Conservation (phyloP, 2,329 filamentous ascomycete genomes). For the Fusarium longipes region DNA sequence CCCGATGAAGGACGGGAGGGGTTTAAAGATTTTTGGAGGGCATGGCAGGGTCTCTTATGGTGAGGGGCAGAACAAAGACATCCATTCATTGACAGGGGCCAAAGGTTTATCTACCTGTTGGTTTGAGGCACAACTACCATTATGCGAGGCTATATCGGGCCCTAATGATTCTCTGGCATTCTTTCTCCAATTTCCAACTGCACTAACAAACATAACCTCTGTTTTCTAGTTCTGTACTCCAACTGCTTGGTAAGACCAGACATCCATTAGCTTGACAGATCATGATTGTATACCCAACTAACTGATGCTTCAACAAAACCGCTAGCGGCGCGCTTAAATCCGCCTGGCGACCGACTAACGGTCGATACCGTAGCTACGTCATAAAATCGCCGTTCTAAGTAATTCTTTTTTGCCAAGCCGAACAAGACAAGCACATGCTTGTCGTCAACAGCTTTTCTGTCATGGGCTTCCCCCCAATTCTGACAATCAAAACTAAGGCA, state of each 20-base stretch:
- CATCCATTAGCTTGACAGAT: not conserved
- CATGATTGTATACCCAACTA: not conserved
- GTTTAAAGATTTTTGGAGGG: not conserved
- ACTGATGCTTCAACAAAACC: slow-evolving; percentile 4
- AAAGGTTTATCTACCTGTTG: slow-evolving; percentile 3
- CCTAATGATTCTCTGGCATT: not conserved
- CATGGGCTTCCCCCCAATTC: not conserved
- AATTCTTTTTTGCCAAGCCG: slow-evolving; percentile 6
- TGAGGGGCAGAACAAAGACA: slow-evolving; percentile 13
- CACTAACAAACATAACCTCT: not conserved
- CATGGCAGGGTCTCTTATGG: slow-evolving; percentile 13
- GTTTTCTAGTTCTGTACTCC: not conserved
- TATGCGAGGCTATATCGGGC: not conserved
- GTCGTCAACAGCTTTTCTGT: not conserved
- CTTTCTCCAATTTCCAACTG: not conserved
- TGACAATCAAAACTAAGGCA: not conserved
- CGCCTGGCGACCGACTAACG: not conserved
- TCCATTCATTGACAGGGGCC: slow-evolving; percentile 1
- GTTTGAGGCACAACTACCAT: not conserved
- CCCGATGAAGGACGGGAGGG: slow-evolving; percentile 5
- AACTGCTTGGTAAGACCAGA: slow-evolving; percentile 6
- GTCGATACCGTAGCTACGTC: slow-evolving; percentile 14
- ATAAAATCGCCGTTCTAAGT: not conserved
- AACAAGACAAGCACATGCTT: slow-evolving; percentile 19
- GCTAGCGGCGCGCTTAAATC: slow-evolving; percentile 18